Conservation (phyloP, 768 basidiomycete genomes). For the Nevesoporus exiguus region DNA sequence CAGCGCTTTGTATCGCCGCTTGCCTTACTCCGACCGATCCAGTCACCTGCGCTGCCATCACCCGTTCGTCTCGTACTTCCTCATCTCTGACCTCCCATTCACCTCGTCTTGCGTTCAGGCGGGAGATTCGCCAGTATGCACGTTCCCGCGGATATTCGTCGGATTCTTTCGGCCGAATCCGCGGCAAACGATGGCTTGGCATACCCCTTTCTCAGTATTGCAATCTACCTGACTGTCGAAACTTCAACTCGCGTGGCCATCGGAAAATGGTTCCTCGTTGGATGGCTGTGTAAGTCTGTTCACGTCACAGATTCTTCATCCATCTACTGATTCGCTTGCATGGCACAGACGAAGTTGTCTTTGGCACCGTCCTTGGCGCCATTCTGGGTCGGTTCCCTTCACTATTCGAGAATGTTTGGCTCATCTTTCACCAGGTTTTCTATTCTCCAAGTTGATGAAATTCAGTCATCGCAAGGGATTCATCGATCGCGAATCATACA, state of each 20-base stretch:
- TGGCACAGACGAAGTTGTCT: conserved; percentile 69
- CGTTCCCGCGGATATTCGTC: conserved; percentile 73
- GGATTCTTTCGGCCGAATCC: conserved; percentile 81
- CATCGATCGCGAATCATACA: conserved; percentile 81
- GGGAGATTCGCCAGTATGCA: conserved; percentile 68
- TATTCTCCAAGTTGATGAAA: conserved; percentile 73
- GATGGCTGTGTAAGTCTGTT: conserved; percentile 59
- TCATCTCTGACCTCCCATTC: neutral
- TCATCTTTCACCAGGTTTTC: conserved; percentile 43
- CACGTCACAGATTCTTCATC: neutral
- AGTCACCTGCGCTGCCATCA: conserved; percentile 82
- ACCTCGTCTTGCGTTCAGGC: conserved; percentile 36
- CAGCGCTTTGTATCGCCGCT: conserved; percentile 82
- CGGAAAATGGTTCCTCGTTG: conserved; percentile 81
- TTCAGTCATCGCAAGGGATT: conserved; percentile 57
- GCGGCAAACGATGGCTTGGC: conserved; percentile 96
- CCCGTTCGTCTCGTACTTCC: conserved; percentile 41
- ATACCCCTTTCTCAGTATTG: conserved; percentile 85
- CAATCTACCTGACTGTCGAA: conserved; percentile 83
- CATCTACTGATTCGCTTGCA: neutral
- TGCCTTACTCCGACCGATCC: conserved; percentile 95
- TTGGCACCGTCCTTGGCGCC: conserved; percentile 70
- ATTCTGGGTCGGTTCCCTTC: conserved; percentile 38
- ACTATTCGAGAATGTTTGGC: neutral
- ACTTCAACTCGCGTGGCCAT: conserved; percentile 58